phyloP scores from a whole-genome alignment of 495 filamentous ascomycete species.

The Neurospora intermedia region DNA sequence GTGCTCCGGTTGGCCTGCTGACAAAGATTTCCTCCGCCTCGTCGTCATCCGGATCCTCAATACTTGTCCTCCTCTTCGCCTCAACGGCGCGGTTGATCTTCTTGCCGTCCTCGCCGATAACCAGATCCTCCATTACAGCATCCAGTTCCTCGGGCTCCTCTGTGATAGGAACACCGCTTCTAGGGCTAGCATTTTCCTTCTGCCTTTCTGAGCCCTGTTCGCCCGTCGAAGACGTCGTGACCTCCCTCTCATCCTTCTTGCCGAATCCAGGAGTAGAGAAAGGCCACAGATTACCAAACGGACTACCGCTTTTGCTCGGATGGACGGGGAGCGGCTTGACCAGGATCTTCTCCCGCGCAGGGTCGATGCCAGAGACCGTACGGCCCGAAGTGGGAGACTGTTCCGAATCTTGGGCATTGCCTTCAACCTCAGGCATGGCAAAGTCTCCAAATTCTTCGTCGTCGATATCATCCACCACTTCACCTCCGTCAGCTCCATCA shows the following conservation, averaged over 20 bases:
- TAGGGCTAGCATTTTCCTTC: slow-evolving; percentile 15
- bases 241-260: slow-evolving; percentile 22
- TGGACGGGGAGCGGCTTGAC: slow-evolving; percentile 38
- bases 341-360: slow-evolving; percentile 23
- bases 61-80: slow-evolving; percentile 41
- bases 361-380: slow-evolving; percentile 24
- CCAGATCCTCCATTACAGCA: slow-evolving; percentile 15
- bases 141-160: slow-evolving; percentile 23
- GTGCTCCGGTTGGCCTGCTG: slow-evolving; percentile 5
- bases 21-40: slow-evolving; percentile 19
- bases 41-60: slow-evolving; percentile 47
- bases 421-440: slow-evolving; percentile 38
- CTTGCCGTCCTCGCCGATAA: slow-evolving; percentile 30
- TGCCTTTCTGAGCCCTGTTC: background rate
- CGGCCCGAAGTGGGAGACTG: slow-evolving; percentile 9
- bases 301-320: slow-evolving; percentile 27
- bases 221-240: background rate
- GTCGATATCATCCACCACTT: slow-evolving; percentile 32
- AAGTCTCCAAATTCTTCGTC: slow-evolving; percentile 44
- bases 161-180: slow-evolving; percentile 12
- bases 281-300: slow-evolving; percentile 39
- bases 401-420: slow-evolving; percentile 2
- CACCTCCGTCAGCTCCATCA: slow-evolving; percentile 23
- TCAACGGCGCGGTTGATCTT: slow-evolving; percentile 39
- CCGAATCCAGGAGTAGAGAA: slow-evolving; percentile 25